A percentile compares a stretch with the other conserved stretches of the same genome.
Conservation (phyloP, 257 asterid species). For the Leptodermis oblonga region DNA sequence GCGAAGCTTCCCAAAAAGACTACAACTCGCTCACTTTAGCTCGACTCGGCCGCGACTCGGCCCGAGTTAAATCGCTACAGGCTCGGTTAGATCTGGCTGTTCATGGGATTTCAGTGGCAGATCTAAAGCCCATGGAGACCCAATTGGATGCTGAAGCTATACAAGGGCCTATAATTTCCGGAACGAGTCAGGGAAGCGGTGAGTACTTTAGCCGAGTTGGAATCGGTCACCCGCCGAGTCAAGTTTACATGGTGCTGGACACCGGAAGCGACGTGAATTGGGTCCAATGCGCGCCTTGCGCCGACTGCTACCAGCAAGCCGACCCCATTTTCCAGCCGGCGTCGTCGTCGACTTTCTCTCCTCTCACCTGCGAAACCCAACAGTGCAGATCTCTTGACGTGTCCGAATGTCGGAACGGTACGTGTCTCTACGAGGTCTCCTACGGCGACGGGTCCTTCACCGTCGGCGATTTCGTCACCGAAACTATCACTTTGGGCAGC, state of each 20-base stretch:
- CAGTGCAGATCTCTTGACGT: constrained; percentile 86
- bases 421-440: constrained; percentile 80
- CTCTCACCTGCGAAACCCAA: constrained; percentile 59
- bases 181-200: constrained; percentile 96
- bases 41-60: constrained; percentile 75
- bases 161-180: constrained; percentile 67
- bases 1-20: constrained; percentile 35
- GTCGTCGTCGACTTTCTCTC: constrained; percentile 53
- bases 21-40: constrained; percentile 54
- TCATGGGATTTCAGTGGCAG: constrained; percentile 42
- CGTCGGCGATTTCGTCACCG: constrained; percentile 85
- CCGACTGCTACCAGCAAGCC: constrained; percentile 91
- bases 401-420: constrained; percentile 60
- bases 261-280: constrained; percentile 94
- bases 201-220: constrained; percentile 91
- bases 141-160: constrained; percentile 51
- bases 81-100: constrained; percentile 71
- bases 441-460: constrained; percentile 98
- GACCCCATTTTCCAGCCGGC: constrained; percentile 91
- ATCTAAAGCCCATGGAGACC: constrained; percentile 62
- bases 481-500: constrained; percentile 58
- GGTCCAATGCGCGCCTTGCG: constrained; percentile 95
- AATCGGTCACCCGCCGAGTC: constrained; percentile 67
- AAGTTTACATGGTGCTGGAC: constrained; percentile 79
- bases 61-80: constrained; percentile 61